These are phyloP conservation scores for Colletotrichum sublineola DNA, from an alignment of 2,329 filamentous ascomycete genomes.

Conservation along the genomic window DNA sequence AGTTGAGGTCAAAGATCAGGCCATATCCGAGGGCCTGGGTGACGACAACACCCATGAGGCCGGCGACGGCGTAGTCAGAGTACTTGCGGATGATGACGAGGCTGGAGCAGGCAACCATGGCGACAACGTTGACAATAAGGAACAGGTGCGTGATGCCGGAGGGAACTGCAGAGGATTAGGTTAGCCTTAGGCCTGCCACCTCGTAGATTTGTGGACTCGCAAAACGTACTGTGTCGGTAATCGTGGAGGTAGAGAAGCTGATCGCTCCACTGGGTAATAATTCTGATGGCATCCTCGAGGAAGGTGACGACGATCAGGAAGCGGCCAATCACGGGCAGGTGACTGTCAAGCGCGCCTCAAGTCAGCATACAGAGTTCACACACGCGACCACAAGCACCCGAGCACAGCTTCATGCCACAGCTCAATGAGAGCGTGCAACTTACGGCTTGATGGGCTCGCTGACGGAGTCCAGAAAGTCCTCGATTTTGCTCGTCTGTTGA, in stretches of 20 bases:
- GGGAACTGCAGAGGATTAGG: slow-evolving; percentile 73
- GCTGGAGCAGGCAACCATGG: slow-evolving; percentile 85
- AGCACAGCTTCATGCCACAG: slow-evolving; percentile 21
- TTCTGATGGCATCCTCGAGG: slow-evolving; percentile 94
- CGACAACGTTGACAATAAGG: slow-evolving; percentile 88
- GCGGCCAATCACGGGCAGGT: slow-evolving; percentile 93
- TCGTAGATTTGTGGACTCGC: not conserved
- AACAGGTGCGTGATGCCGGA: slow-evolving; percentile 91
- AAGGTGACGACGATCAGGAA: slow-evolving; percentile 99
- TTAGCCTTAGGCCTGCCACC: slow-evolving; percentile 26
- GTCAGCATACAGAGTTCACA: slow-evolving; percentile 44
- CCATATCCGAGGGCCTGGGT: slow-evolving; percentile 97
- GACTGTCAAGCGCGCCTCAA: slow-evolving; percentile 65
- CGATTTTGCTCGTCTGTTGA: slow-evolving; percentile 97
- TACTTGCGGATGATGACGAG: slow-evolving; percentile 93
- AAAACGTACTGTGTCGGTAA: slow-evolving; percentile 87
- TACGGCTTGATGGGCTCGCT: slow-evolving; percentile 96
- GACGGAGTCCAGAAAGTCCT: slow-evolving; percentile 88
- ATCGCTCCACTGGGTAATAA: slow-evolving; percentile 97
- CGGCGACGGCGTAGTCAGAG: slow-evolving; percentile 91
- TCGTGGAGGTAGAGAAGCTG: slow-evolving; percentile 94
- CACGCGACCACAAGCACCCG: slow-evolving; percentile 21
- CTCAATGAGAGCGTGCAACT: slow-evolving; percentile 57
- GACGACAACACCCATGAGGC: slow-evolving; percentile 90
- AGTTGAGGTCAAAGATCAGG: slow-evolving; percentile 98